Evolutionary conservation across 768 basidiomycete genomes (phyloP).

Genomic region (Chiua virens): DNA sequence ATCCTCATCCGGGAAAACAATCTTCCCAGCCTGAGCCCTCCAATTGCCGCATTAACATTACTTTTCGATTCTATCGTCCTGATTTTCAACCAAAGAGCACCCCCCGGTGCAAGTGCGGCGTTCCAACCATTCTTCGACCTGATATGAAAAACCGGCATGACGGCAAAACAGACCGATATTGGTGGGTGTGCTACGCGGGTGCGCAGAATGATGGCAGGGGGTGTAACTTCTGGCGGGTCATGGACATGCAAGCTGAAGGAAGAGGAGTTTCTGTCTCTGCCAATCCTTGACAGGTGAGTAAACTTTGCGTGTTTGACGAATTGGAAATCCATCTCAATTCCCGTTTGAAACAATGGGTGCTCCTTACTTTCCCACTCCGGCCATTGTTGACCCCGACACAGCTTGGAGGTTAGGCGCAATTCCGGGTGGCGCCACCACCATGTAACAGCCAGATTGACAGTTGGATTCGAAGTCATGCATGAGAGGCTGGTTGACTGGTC

Average conservation of each 20-base stretch:
- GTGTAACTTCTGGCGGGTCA: conserved; percentile 70
- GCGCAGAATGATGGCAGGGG: conserved; percentile 85
- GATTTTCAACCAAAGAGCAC: conserved; percentile 68
- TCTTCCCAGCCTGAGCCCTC: conserved; percentile 41
- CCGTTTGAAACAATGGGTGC: neutral
- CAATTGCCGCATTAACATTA: conserved; percentile 80
- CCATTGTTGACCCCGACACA: neutral
- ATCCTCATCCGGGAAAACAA: conserved; percentile 34
- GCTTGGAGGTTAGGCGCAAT: neutral
- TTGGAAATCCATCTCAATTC: neutral
- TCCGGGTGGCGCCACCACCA: neutral
- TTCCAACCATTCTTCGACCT: conserved; percentile 68
- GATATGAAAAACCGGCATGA: conserved; percentile 76
- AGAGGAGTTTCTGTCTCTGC: conserved; percentile 47
- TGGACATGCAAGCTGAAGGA: conserved; percentile 69
- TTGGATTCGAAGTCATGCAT: too few species aligned
- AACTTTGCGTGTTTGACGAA: neutral
- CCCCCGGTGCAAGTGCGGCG: conserved; percentile 71
- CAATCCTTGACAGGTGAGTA: conserved; percentile 10
- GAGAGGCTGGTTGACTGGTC: too few species aligned
- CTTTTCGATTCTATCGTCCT: conserved; percentile 84
- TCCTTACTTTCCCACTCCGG: neutral
- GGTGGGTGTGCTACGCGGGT: conserved; percentile 77
- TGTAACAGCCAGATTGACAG: too few species aligned
- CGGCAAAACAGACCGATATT: conserved; percentile 58